Evolutionary conservation across 257 asterid species (phyloP).

Genomic region (Forsythia suspensa): DNA sequence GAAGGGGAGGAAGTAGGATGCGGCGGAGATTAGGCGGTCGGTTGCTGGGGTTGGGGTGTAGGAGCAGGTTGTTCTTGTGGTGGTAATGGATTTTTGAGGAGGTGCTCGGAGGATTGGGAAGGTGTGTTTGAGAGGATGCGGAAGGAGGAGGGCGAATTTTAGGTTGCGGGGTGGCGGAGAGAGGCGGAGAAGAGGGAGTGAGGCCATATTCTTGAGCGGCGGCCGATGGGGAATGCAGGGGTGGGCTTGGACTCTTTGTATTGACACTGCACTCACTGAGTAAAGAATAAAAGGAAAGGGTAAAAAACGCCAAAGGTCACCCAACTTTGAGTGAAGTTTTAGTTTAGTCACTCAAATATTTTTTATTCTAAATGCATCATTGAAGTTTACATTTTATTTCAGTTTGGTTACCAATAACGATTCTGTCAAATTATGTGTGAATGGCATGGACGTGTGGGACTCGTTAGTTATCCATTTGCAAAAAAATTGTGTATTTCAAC

Average conservation of each 20-base stretch:
- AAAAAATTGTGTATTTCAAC: too few relatives aligned
- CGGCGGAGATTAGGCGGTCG: constrained; percentile 90
- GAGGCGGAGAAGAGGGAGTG: constrained; percentile 60
- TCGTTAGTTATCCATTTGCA: too few relatives aligned
- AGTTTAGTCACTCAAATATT: too few relatives aligned
- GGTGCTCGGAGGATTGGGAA: constrained; percentile 7
- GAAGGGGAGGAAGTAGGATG: constrained; percentile 85
- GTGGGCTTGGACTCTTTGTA: constrained; percentile 1
- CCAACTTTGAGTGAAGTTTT: too few relatives aligned
- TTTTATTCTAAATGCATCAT: too few relatives aligned
- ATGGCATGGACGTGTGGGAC: too few relatives aligned
- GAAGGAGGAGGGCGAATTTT: constrained; percentile 20
- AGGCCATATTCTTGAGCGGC: constrained; percentile 44
- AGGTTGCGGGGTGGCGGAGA: constrained; percentile 29
- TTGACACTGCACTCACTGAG: too few relatives aligned
- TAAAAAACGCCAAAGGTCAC: too few relatives aligned
- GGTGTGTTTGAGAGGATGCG: constrained; percentile 31
- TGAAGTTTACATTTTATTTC: too few relatives aligned
- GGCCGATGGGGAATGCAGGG: constrained; percentile 9
- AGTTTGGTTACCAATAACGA: too few relatives aligned
- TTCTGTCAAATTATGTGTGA: too few relatives aligned
- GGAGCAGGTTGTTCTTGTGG: constrained; percentile 25
- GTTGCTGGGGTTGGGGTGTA: constrained; percentile 68
- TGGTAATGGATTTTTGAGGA: constrained; percentile 17
- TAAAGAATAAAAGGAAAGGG: too few relatives aligned